These are phyloP conservation scores for Colletotrichum somersetense DNA, from an alignment of 2,329 filamentous ascomycete genomes.

Conservation along the genomic window DNA sequence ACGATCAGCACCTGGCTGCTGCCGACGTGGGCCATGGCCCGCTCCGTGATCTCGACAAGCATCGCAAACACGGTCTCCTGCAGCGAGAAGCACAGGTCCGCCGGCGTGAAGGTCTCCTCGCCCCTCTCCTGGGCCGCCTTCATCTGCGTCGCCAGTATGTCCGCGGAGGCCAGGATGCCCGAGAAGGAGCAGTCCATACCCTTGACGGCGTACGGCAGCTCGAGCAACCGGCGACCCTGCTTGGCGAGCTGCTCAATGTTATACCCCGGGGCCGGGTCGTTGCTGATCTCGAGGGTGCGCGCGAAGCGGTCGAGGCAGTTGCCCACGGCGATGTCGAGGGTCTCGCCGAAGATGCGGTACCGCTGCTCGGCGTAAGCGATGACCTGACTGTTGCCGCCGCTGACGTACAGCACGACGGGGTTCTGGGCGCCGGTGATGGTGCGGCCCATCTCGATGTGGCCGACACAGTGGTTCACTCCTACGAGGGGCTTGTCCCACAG, in stretches of 20 bases:
- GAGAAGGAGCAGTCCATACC: constrained; percentile 99
- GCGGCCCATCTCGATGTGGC: constrained; percentile 98
- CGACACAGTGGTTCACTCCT: constrained; percentile 97
- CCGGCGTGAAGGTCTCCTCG: constrained; percentile 75
- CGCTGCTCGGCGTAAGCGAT: constrained; percentile 95
- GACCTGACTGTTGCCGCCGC: constrained; percentile 96
- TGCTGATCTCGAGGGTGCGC: constrained; percentile 88
- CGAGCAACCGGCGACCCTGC: constrained; percentile 79
- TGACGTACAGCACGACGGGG: constrained; percentile 95
- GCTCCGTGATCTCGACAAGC: constrained; percentile 98
- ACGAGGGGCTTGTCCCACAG: constrained; percentile 92
- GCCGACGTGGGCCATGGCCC: constrained; percentile 98
- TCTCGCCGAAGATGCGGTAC: constrained; percentile 98
- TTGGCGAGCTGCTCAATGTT: constrained; percentile 96
- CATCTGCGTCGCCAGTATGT: constrained; percentile 81
- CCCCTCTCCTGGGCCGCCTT: constrained; percentile 60
- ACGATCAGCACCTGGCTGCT: constrained; percentile 92
- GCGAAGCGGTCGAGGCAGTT: constrained; percentile 98
- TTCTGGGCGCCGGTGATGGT: constrained; percentile 91
- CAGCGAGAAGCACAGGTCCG: constrained; percentile 91
- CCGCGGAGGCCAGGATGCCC: constrained; percentile 87
- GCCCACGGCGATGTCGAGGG: constrained; percentile 95
- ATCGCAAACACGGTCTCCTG: constrained; percentile 97
- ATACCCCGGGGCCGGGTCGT: constrained; percentile 96
- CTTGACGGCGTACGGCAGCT: constrained; percentile 95